Base-by-base conservation (phyloP, 805 yeast species). In the Ogataea parapolymorpha region DNA sequence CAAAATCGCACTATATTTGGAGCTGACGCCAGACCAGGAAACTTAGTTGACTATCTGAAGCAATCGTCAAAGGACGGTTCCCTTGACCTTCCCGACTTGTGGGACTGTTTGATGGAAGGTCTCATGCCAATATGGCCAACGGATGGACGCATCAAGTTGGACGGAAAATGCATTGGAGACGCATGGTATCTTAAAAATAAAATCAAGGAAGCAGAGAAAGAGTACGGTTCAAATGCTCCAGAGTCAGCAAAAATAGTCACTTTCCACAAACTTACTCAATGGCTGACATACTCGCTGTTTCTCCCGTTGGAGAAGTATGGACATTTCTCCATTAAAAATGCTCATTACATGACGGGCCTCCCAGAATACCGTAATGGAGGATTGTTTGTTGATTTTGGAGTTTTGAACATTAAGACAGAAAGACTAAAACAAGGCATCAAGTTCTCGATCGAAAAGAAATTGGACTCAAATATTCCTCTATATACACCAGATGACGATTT, bases 361-460 rank as follows among this genome's bases (percentile, higher is more conserved):
- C 82, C 82, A 6, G 82, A 77, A 55, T 77, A 77, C 51, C 63
- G 86, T 53, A 80, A 80, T 45, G 86, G 85, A 32, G 86, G 86
- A 0, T 59, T 80, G 24, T 67, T 80, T 53, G 73, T 76, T 28
- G 86, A 80, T 56, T 62, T 75, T 34, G 78, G 72, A 10, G 70
- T 79, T 0, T 56, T 80, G 32, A 50, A 61, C 5, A 58, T 80
- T 36, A 79, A 79, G 50, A 66, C 69, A 1, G 70, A 65, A 3
- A 62, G 55, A 9, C 43, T 62, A 10, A 41, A 52, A 15, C 46
- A 57, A 31, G 82, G 81, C 0, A 45, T 74, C 9, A 49, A 49
- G 5, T 50, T 66, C 9, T 55, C 75, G 1, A 47, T 54, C 20
- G 42, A 58, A 20, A 51, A 67, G 3, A 58, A 59, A 0, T 46